Conservation (phyloP, 78 protist species). For the Pelomyxa schiedti region DNA sequence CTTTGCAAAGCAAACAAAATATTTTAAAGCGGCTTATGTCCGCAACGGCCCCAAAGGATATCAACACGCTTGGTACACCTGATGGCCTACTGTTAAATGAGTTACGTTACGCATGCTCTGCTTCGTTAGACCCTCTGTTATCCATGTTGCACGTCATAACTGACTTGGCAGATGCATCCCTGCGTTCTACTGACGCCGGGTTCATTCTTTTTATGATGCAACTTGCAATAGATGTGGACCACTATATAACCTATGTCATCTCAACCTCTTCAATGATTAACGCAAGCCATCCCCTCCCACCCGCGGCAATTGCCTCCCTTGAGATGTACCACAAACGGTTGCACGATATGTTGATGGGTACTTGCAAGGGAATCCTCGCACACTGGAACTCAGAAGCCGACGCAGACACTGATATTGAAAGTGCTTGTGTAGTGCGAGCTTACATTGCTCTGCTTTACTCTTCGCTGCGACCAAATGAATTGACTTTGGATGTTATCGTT, state of each 20-base stretch:
- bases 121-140: constrained; percentile 7
- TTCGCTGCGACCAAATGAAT: not conserved
- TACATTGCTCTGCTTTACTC: not conserved
- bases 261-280: no score
- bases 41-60: no score
- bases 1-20: no score
- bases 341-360: no score
- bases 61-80: constrained; percentile 26
- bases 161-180: not conserved
- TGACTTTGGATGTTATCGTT: not conserved
- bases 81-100: constrained; percentile 57
- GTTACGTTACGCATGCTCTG: constrained; percentile 13
- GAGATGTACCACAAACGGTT: no score
- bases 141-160: not conserved
- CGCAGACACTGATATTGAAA: not conserved
- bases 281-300: no score
- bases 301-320: no score
- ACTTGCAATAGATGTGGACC: not conserved
- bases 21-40: not conserved
- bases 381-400: constrained; percentile 6
- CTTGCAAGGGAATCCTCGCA: no score
- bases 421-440: not conserved
- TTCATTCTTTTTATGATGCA: not conserved
- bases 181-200: not conserved
- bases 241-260: no score